A percentile compares a stretch with the other conserved stretches of the same genome.
These are phyloP conservation scores for Macrophomina pseudophaseolina DNA, from an alignment of 2,329 filamentous ascomycete species.

Conservation along the genomic window DNA sequence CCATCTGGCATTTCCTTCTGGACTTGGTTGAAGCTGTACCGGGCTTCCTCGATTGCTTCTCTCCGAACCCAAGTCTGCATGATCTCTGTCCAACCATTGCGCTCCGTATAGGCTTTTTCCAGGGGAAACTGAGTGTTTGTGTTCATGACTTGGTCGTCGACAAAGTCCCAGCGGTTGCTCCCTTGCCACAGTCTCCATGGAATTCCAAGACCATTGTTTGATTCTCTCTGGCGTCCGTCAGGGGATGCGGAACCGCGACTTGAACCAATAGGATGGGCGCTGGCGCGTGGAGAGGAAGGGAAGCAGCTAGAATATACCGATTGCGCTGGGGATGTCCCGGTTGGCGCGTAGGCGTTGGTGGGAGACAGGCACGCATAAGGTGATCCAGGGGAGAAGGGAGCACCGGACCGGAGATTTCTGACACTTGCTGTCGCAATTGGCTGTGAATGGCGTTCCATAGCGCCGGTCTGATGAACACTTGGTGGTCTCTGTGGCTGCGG, in stretches of 20 bases:
- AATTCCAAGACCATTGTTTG: constrained; percentile 42
- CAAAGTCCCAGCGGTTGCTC: constrained; percentile 41
- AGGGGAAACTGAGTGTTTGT: constrained; percentile 38
- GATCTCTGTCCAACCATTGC: constrained; percentile 43
- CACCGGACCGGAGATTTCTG: background rate
- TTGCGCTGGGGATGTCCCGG: constrained; percentile 27
- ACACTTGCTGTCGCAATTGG: background rate
- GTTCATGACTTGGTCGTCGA: constrained; percentile 39
- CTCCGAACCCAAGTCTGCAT: constrained; percentile 45
- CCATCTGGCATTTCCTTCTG: constrained; percentile 41
- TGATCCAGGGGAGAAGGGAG: constrained; percentile 32
- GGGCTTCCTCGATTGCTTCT: constrained; percentile 43
- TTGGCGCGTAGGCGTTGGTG: constrained; percentile 31
- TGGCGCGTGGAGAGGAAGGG: constrained; percentile 35
- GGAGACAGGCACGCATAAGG: constrained; percentile 14
- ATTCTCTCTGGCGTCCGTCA: constrained; percentile 34
- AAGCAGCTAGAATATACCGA: constrained; percentile 26
- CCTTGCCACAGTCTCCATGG: constrained; percentile 43
- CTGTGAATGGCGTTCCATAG: constrained; percentile 2
- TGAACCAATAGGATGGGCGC: constrained; percentile 35
- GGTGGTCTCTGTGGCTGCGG: constrained; percentile 16
- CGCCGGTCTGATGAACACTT: constrained; percentile 6
- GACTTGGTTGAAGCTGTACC: constrained; percentile 37
- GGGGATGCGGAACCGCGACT: background rate
- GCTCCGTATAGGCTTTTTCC: constrained; percentile 37